phyloP scores from a whole-genome alignment of 2,329 filamentous ascomycete species.

The Colletotrichum tamarilloi region DNA sequence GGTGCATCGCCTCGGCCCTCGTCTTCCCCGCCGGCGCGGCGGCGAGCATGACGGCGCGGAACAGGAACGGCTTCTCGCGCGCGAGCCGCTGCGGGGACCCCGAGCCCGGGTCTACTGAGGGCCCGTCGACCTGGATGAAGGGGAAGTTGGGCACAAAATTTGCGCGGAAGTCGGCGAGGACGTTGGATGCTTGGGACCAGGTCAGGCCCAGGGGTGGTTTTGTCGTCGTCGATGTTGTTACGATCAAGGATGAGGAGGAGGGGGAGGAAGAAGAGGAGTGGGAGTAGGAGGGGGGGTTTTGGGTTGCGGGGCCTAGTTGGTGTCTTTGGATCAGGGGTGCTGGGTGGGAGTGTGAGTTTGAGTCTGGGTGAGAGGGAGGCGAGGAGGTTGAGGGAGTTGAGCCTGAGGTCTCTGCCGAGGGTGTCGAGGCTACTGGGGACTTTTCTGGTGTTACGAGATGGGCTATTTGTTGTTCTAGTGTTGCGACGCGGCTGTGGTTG shows the following conservation, averaged over 20 bases:
- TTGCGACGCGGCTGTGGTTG: slow-evolving; percentile 39
- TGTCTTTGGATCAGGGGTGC: neutral
- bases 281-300: no score
- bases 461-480: slow-evolving; percentile 39
- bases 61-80: slow-evolving; percentile 50
- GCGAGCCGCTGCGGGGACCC: slow-evolving; percentile 42
- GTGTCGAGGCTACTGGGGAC: neutral
- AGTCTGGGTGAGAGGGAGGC: neutral
- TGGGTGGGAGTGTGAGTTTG: neutral
- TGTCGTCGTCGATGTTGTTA: neutral
- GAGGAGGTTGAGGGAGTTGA: neutral
- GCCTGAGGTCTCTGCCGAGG: neutral
- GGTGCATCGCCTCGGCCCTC: slow-evolving; percentile 51
- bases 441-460: slow-evolving; percentile 26
- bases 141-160: slow-evolving; percentile 51
- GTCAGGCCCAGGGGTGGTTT: slow-evolving; percentile 49
- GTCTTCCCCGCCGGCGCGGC: slow-evolving; percentile 44
- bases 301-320: neutral
- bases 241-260: neutral
- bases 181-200: slow-evolving; percentile 51
- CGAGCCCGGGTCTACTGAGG: slow-evolving; percentile 30
- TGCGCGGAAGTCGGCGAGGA: slow-evolving; percentile 47
- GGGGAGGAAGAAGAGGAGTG: no score
- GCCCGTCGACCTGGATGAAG: slow-evolving; percentile 48
- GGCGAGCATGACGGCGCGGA: slow-evolving; percentile 51